Conservation (phyloP, 2,329 filamentous ascomycete species). For the Conoideocrella luteorostrata region DNA sequence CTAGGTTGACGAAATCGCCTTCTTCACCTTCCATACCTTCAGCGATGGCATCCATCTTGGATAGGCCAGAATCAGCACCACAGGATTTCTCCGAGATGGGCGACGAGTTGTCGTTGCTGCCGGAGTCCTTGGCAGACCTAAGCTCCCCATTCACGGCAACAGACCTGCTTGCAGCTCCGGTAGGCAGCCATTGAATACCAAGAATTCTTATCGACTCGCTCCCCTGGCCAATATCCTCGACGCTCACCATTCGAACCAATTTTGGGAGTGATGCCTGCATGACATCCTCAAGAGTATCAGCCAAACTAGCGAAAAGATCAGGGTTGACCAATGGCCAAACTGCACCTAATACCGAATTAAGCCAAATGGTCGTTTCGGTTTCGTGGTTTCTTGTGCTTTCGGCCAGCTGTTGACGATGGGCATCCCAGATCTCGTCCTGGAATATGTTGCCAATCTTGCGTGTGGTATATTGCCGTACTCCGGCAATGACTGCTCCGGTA, state of each 20-base stretch:
- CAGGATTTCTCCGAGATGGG: not conserved
- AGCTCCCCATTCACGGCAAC: conserved; percentile 54
- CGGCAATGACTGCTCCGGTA: conserved; percentile 32
- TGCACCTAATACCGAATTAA: conserved; percentile 61
- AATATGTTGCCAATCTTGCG: conserved; percentile 58
- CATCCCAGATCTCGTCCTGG: conserved; percentile 65
- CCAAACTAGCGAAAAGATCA: conserved; percentile 61
- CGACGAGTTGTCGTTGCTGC: conserved; percentile 26
- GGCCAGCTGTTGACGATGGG: conserved; percentile 47
- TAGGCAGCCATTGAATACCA: conserved; percentile 66
- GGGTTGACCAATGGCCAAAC: conserved; percentile 73
- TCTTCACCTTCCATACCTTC: conserved; percentile 70
- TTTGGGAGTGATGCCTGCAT: conserved; percentile 72
- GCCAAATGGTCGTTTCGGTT: conserved; percentile 63
- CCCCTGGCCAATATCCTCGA: conserved; percentile 71
- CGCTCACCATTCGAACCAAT: conserved; percentile 65
- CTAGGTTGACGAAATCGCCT: conserved; percentile 71
- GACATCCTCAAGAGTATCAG: conserved; percentile 69
- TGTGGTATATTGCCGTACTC: conserved; percentile 51
- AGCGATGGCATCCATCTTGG: conserved; percentile 25
- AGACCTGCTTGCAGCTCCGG: conserved; percentile 58
- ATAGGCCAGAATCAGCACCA: conserved; percentile 20
- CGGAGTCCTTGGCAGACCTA: conserved; percentile 20
- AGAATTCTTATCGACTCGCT: conserved; percentile 65
- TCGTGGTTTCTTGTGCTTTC: conserved; percentile 34